Base-by-base conservation (phyloP, 805 yeast genomes). In the Schwanniomyces occidentalis region DNA sequence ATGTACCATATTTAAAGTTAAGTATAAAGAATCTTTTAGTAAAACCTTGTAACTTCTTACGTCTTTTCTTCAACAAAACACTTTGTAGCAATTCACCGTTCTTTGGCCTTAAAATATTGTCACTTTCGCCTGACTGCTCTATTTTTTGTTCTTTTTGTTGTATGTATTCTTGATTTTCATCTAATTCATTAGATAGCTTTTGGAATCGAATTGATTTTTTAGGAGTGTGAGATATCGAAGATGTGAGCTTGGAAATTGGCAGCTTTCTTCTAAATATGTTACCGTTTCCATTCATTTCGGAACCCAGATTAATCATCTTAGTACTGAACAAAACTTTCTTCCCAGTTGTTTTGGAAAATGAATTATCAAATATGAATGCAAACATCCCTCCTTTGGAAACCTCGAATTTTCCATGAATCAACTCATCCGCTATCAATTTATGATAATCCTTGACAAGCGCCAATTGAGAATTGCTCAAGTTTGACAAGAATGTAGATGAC, bases 351-450 rank as follows among this genome's bases (percentile, higher is more conserved):
- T 85, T 88, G 20, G 96, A 83, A 49, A 89, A 87, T 0, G 95
- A 84, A 62, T 91, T 91, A 61, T 91, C 98, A 52, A 91, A 84
- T 16, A 93, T 82, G 55, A 91, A 85, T 0, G 96, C 97, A 60
- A 76, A 84, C 49, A 82, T 74, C 2, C 91, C 91, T 6, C 82
- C 85, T 16, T 71, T 65, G 2, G 58, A 59, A 2, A 82, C 82
- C n/a, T 70, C 68, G 40, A 82, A 68, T 17, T 69, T 62, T 1
- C 90, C 95, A 31, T 77, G 77, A 34, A 75, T 71, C 49, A 78
- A 59, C 41, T 81, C 83, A 42, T 80, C 81, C 2, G 59, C 86
- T 58, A 52, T 49, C 37, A 69, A 52, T 46, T 66, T 66, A 41
- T 70, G 70, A 44, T 90, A 70, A 43, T 80, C 71, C 35, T 82